Base-by-base conservation (phyloP, 2,329 filamentous ascomycete species). In the Penicillium capsulatum region DNA sequence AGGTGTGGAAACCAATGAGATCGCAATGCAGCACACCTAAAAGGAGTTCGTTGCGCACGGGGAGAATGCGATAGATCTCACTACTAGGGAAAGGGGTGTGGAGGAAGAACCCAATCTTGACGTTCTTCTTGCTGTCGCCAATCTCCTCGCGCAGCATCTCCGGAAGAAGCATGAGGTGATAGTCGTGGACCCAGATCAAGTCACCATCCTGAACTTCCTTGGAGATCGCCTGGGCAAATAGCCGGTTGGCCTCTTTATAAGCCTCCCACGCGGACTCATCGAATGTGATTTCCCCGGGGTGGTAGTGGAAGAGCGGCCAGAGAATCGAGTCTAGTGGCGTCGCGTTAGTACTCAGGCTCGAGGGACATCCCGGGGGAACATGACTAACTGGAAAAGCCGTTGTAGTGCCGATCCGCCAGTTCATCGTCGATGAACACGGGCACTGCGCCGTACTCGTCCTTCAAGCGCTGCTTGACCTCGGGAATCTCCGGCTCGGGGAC, bases 291-390 rank as follows among this genome's bases (percentile, higher is more conserved):
- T 97, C 91, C 62, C 91, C 91, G 35, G 92, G 91, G 67, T 98
- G 92, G 70, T 97, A 97, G 72, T 97, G 92, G 74, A 98, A 94
- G 27, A 98, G 81, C 2, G 92, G 92, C 92, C 92, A 98, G 45
- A 98, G 82, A 64, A 97, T 97, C 6, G 88, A 94, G 68, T 98
- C 88, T 91, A 47, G 36, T 19, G 7, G 7, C 17, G 44, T 36
- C 41, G 26, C 10, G 31, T 33, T 14, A 33, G 31, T 17, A 22
- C 14, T 17, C 13, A 24, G 2, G 4, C 7, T n/a, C n/a, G n/a
- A n/a, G n/a, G n/a, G n/a, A n/a, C n/a, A n/a, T n/a, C n/a, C n/a
- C 16, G 9, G 14, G 11, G n/a, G 29, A 14, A 17, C 17, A n/a
- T 14, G 31, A 60, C 84, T 65, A 71, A 94, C 88, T 97, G 26